Conservation (phyloP, 495 filamentous ascomycete genomes). For the Penicillium goetzii region DNA sequence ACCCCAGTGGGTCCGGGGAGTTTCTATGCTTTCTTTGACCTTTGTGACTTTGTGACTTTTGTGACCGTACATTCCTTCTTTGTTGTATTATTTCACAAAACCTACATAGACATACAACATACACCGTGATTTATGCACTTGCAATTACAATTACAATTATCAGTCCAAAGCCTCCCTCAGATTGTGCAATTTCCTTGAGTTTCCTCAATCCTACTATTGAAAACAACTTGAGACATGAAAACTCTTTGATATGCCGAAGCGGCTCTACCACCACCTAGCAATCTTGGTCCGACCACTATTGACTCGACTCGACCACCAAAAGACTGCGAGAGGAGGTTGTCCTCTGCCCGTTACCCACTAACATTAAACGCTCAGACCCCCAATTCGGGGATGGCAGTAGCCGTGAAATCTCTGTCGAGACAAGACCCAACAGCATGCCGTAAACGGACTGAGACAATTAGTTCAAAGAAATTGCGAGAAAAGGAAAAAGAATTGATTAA, state of each 20-base stretch:
- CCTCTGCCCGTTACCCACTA: too few species aligned
- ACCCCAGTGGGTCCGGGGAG: neutral
- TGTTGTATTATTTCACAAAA: neutral
- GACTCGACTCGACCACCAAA: neutral
- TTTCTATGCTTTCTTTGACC: neutral
- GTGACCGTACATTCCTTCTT: neutral
- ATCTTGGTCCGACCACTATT: neutral
- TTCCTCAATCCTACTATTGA: neutral
- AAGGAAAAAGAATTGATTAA: neutral
- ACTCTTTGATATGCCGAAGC: neutral
- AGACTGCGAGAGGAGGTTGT: neutral
- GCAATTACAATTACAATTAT: neutral
- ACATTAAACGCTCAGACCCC: neutral
- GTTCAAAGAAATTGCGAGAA: neutral
- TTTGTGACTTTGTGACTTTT: neutral
- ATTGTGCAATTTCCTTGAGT: neutral
- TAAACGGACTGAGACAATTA: neutral
- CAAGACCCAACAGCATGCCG: neutral
- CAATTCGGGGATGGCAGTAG: neutral
- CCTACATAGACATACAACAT: conserved; percentile 2
- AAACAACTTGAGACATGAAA: neutral
- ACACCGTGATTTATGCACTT: neutral
- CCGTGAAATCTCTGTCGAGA: neutral
- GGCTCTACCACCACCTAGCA: neutral
- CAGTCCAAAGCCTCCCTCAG: neutral